These are phyloP conservation scores for Themeda triandra DNA, from an alignment of 176 grass and related monocot species.

Conservation along the genomic window DNA sequence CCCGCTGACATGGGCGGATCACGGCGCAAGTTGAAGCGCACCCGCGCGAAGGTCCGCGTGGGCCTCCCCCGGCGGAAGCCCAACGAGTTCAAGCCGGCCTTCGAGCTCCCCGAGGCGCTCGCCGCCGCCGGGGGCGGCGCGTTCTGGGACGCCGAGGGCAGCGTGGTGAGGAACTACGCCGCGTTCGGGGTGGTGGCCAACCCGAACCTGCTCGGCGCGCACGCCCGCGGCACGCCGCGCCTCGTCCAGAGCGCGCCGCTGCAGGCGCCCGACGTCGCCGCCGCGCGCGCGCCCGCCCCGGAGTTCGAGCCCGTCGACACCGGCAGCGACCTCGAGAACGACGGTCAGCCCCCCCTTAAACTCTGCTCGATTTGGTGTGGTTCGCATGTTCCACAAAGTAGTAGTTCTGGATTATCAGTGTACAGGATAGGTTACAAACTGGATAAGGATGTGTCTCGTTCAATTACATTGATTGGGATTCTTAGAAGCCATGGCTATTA, in stretches of 20 bases:
- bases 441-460: neutral
- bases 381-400: neutral
- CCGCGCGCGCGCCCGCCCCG: slow-evolving; percentile 6
- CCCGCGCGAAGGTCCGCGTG: slow-evolving; percentile 70
- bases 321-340: slow-evolving; percentile 70
- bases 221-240: slow-evolving; percentile 52
- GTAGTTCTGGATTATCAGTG: neutral
- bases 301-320: slow-evolving; percentile 75
- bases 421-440: neutral
- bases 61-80: slow-evolving; percentile 76
- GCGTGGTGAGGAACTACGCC: slow-evolving; percentile 81
- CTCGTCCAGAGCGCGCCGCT: slow-evolving; percentile 54
- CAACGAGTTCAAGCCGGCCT: slow-evolving; percentile 67
- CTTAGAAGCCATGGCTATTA: neutral
- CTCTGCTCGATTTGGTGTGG: neutral
- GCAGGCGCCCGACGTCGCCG: slow-evolving; percentile 54
- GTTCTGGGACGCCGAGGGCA: slow-evolving; percentile 75
- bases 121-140: slow-evolving; percentile 39
- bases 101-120: slow-evolving; percentile 57
- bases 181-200: slow-evolving; percentile 85
- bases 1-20: slow-evolving; percentile 64
- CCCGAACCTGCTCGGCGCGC: slow-evolving; percentile 74
- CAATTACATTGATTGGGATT: neutral
- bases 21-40: slow-evolving; percentile 84
- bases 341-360: slow-evolving; percentile 43